Conservation (phyloP, 2,329 filamentous ascomycete species). For the Nannizzia gypsea region DNA sequence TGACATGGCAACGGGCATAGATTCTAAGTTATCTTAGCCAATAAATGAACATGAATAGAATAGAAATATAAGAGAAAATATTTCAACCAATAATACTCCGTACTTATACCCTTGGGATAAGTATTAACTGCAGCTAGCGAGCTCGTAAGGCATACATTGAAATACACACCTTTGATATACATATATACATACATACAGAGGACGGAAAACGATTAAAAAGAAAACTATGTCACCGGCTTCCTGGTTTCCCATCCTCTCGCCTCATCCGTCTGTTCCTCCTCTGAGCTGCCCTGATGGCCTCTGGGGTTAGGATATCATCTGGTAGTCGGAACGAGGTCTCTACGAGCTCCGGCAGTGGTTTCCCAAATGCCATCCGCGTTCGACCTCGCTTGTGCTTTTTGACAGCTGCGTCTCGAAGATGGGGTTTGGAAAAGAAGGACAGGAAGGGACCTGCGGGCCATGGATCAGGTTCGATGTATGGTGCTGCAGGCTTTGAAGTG, state of each 20-base stretch:
- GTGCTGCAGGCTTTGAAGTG: constrained; percentile 16
- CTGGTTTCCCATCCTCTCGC: constrained; percentile 17
- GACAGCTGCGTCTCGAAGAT: constrained; percentile 70
- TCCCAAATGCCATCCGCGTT: constrained; percentile 67
- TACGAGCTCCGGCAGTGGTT: constrained; percentile 60
- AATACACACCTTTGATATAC: too few relatives aligned
- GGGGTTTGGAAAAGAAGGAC: constrained; percentile 75
- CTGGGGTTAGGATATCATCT: constrained; percentile 41
- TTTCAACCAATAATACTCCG: too few relatives aligned
- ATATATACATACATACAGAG: not conserved
- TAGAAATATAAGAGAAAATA: too few relatives aligned
- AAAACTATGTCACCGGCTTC: not conserved
- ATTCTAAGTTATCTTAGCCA: too few relatives aligned
- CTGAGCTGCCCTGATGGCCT: constrained; percentile 31
- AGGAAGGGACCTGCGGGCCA: constrained; percentile 50
- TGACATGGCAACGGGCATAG: too few relatives aligned
- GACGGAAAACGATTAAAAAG: not conserved
- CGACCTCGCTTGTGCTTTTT: constrained; percentile 58
- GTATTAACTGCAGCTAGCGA: too few relatives aligned
- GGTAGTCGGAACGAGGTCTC: constrained; percentile 67
- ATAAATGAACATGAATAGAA: too few relatives aligned
- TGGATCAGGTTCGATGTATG: constrained; percentile 16
- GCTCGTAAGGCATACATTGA: too few relatives aligned
- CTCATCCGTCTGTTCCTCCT: constrained; percentile 28
- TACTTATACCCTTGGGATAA: too few relatives aligned